Conservation (phyloP, 176 grass and related monocot genomes). For the Chrysopogon serrulatus region DNA sequence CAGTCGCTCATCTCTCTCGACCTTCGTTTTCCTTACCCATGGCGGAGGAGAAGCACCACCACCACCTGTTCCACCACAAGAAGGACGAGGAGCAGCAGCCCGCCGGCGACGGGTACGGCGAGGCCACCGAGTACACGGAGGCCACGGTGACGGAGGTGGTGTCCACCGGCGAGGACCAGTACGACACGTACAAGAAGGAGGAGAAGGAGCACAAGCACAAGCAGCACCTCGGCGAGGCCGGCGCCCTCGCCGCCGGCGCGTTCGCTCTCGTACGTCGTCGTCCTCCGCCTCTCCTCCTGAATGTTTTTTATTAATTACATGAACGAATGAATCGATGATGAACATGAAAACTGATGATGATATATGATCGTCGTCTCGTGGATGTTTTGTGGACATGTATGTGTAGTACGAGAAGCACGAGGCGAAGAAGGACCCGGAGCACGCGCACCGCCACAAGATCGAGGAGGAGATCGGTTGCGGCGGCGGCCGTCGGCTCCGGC, state of each 20-base stretch:
- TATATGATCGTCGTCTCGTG: too few species aligned
- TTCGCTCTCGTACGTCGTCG: conserved; percentile 37
- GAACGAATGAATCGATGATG: too few species aligned
- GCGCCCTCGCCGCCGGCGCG: conserved; percentile 36
- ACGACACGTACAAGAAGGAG: conserved; percentile 39
- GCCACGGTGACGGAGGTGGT: conserved; percentile 26
- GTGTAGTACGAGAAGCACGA: conserved; percentile 64
- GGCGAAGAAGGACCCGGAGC: conserved; percentile 62
- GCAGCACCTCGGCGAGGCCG: conserved; percentile 57
- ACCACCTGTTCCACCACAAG: conserved; percentile 49
- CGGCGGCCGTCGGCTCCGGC: conserved; percentile 42
- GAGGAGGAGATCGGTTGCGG: conserved; percentile 60
- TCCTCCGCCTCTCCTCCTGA: too few species aligned
- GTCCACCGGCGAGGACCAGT: conserved; percentile 20
- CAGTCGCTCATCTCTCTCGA: background rate
- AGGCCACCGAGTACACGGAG: conserved; percentile 12
- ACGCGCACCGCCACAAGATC: conserved; percentile 60
- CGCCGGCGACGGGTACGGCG: background rate
- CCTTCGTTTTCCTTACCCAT: background rate
- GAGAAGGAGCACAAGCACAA: conserved; percentile 73
- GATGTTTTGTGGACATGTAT: background rate
- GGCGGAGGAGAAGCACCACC: conserved; percentile 52
- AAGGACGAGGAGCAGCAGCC: conserved; percentile 17
- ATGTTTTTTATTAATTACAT: too few species aligned
- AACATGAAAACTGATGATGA: too few species aligned